Evolutionary conservation across 805 yeast genomes (phyloP).

Genomic region (Metschnikowia rubicola): DNA sequence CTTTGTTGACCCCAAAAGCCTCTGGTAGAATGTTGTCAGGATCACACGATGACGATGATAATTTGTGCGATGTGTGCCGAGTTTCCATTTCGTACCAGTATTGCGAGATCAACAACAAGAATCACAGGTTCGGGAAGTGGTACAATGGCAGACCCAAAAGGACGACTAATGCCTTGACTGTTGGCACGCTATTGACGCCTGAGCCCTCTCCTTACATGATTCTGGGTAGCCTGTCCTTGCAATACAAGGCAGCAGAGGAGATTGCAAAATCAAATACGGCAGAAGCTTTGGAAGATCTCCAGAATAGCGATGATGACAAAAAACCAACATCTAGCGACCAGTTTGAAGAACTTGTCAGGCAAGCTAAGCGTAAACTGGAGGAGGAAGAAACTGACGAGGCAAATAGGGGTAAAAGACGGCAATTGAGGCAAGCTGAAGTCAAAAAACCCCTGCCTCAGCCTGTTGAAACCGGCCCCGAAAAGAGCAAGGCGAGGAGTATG

Average conservation of each 20-base stretch:
- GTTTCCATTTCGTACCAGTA: conserved; percentile 48
- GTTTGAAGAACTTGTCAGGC: conserved; percentile 12
- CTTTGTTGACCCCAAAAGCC: conserved; percentile 3
- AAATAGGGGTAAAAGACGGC: conserved; percentile 5
- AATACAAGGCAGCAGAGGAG: background rate
- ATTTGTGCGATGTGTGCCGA: conserved; percentile 47
- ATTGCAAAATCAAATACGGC: conserved; percentile 12
- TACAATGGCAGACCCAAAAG: conserved; percentile 13
- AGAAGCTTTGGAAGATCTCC: conserved; percentile 6
- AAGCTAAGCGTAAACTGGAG: conserved; percentile 16
- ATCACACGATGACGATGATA: conserved; percentile 38
- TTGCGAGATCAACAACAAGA: conserved; percentile 34
- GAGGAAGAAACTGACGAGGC: conserved; percentile 3
- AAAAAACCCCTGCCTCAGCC: conserved; percentile 2
- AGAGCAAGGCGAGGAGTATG: conserved; percentile 3
- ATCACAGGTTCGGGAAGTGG: conserved; percentile 20
- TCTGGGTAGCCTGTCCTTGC: background rate
- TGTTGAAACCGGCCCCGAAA: background rate
- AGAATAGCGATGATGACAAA: conserved; percentile 3
- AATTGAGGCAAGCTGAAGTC: conserved; percentile 6
- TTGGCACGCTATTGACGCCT: conserved; percentile 34
- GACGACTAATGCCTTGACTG: conserved; percentile 2
- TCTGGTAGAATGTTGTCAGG: background rate
- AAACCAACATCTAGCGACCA: conserved; percentile 10
- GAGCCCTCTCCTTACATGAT: conserved; percentile 31